Evolutionary conservation across 2,329 filamentous ascomycete species (phyloP).

Genomic region (Didymella segeticola): DNA sequence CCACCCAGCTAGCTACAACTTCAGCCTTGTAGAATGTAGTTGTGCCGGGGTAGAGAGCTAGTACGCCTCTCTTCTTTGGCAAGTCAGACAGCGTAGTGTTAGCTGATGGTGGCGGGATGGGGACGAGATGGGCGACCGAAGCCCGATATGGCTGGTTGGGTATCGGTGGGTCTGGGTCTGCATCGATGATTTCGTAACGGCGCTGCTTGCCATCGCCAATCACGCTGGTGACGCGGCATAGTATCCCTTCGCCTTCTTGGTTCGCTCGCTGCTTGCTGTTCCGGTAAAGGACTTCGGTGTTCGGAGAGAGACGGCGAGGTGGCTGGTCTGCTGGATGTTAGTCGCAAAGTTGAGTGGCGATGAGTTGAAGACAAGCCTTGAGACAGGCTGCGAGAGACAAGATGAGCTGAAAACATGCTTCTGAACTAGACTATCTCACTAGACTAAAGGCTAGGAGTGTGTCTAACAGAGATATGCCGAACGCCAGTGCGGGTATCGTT

Average conservation of each 20-base stretch:
- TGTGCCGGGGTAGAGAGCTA: conserved; percentile 59
- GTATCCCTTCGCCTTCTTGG: conserved; percentile 58
- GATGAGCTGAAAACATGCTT: conserved; percentile 10
- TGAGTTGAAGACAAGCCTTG: background rate
- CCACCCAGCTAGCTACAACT: conserved; percentile 53
- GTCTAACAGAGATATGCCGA: conserved; percentile 17
- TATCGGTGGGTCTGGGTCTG: conserved; percentile 52
- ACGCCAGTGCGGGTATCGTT: conserved; percentile 30
- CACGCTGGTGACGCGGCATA: conserved; percentile 59
- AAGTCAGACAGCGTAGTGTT: conserved; percentile 53
- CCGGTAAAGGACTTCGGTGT: conserved; percentile 60
- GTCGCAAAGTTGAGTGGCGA: background rate
- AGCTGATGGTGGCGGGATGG: conserved; percentile 52
- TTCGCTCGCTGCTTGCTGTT: conserved; percentile 50
- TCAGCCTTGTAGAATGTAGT: conserved; percentile 63
- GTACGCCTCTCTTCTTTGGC: conserved; percentile 51
- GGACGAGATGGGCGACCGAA: conserved; percentile 54
- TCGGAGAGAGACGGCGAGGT: conserved; percentile 44
- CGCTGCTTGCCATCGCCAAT: conserved; percentile 62
- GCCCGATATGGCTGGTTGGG: conserved; percentile 53
- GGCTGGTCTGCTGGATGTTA: conserved; percentile 25
- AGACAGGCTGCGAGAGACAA: background rate
- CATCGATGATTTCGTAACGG: conserved; percentile 61
- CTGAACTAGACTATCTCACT: conserved; percentile 26
- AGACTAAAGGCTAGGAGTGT: conserved; percentile 28